Evolutionary conservation across 2,329 filamentous ascomycete genomes (phyloP).

Genomic region (Colletotrichum sojae): DNA sequence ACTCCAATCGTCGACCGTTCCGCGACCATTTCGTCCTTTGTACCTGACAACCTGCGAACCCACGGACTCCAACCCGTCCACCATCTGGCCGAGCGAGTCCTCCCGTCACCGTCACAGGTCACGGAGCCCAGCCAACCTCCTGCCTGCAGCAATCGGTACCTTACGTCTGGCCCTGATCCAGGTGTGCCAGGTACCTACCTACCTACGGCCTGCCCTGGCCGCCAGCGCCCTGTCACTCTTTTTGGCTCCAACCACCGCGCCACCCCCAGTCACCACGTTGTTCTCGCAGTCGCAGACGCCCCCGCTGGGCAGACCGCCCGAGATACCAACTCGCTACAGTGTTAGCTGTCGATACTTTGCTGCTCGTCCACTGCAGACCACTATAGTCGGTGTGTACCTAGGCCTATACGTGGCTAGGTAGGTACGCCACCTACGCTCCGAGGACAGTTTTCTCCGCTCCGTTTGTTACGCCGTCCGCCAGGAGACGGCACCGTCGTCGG

Average conservation of each 20-base stretch:
- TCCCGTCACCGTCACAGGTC: not conserved
- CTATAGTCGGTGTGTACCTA: too few species aligned
- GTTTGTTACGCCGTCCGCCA: not conserved
- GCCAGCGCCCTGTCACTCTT: slow-evolving; percentile 20
- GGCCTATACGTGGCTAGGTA: not conserved
- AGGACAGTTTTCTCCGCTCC: too few species aligned
- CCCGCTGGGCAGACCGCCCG: not conserved
- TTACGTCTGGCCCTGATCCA: slow-evolving; percentile 31
- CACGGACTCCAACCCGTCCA: slow-evolving; percentile 7
- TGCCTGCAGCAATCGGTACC: slow-evolving; percentile 36
- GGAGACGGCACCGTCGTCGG: not conserved
- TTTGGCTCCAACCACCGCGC: slow-evolving; percentile 22
- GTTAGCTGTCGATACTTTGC: too few species aligned
- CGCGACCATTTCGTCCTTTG: slow-evolving; percentile 30
- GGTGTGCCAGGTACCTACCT: too few species aligned
- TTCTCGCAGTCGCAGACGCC: slow-evolving; percentile 22
- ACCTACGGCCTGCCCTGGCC: slow-evolving; percentile 8
- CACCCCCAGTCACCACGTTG: slow-evolving; percentile 20
- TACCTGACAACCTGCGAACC: slow-evolving; percentile 19
- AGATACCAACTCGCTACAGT: not conserved
- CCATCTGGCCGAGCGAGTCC: not conserved
- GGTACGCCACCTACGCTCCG: too few species aligned
- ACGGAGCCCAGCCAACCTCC: slow-evolving; percentile 5
- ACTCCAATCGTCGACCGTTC: slow-evolving; percentile 30
- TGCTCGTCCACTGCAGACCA: too few species aligned